Evolutionary conservation across 306 rosid species (phyloP).

Genomic region (Amphicarpaea edgeworthii): DNA sequence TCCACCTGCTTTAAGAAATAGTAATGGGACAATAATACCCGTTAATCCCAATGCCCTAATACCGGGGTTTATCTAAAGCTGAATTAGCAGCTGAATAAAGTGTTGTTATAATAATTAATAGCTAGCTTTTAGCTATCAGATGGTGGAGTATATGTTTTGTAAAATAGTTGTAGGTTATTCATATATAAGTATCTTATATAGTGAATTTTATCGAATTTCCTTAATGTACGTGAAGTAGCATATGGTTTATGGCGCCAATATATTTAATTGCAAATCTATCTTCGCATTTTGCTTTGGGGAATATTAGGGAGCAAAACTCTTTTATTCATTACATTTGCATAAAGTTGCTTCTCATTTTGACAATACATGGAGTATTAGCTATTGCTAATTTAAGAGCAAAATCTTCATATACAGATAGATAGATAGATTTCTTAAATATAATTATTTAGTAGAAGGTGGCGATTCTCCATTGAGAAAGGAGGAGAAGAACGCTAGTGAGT

Average conservation of each 20-base stretch:
- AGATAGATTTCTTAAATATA: no score
- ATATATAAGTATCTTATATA: no score
- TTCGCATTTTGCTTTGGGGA: not conserved
- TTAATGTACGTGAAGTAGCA: not conserved
- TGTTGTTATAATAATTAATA: no score
- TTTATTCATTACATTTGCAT: slow-evolving; percentile 40
- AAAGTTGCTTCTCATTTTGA: slow-evolving; percentile 22
- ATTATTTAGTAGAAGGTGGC: slow-evolving; percentile 69
- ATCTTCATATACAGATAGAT: no score
- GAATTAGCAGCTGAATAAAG: not conserved
- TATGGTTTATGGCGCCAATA: not conserved
- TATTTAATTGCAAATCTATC: not conserved
- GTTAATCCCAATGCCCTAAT: not conserved
- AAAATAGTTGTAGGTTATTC: no score
- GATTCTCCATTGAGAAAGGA: slow-evolving; percentile 76
- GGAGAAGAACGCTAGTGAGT: slow-evolving; percentile 76
- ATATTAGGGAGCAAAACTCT: slow-evolving; percentile 28
- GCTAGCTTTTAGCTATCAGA: no score
- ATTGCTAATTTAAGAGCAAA: slow-evolving; percentile 45
- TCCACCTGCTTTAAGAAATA: not conserved
- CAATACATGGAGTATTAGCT: slow-evolving; percentile 40
- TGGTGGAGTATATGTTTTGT: no score
- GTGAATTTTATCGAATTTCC: no score
- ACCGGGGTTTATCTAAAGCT: not conserved
- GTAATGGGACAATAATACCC: not conserved